Evolutionary conservation across 2,329 filamentous ascomycete species (phyloP), one percentile per base, ranked within the genome.

Genomic region (Colletotrichum sp.): DNA sequence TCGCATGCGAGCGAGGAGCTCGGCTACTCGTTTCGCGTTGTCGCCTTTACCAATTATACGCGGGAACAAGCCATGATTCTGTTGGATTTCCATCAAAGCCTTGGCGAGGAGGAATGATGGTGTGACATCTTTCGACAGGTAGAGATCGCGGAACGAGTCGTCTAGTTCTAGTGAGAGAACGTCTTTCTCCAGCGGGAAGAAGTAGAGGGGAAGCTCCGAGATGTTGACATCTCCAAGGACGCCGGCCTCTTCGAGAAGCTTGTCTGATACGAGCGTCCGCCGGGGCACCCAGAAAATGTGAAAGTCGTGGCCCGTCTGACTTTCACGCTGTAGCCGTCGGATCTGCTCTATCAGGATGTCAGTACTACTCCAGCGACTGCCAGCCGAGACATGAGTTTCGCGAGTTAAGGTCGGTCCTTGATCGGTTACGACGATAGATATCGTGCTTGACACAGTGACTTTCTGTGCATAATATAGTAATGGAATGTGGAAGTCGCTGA

Each of bases 261-360:
- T 93, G 83, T 98, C 96, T 79, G 95, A 97, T 70, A 98, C 94
- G 70, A 98, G 88, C 6, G 97, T 98, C 77, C 97, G 94, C 74
- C 97, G 93, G 8, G 97, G 96, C 56, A 98, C 94, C 95, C 97
- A 98, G 83, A 98, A 96, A 80, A 99, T 94, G 77, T 96, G 96
- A 83, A 98, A 98, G 80, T 99, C 96, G 90, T 99, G 97, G 79
- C 96, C 95, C 62, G 93, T 95, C 81, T 95, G 94, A 82, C 94
- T 96, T 84, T 97, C 95, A 81, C 94, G 94, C 80, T 96, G 95
- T 74, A 98, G 89, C 76, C 95, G 93, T 84, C 96, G 96, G 80
- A 98, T 96, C 87, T 98, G 96, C 79, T 95, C 96, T 98, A 56
- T 52, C 60, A 55, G 43, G 74, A 48, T 27, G 82, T 67, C 80